Base-by-base conservation (phyloP, 1,139 yeast genomes). In the Lodderomyces parapsilosis region DNA sequence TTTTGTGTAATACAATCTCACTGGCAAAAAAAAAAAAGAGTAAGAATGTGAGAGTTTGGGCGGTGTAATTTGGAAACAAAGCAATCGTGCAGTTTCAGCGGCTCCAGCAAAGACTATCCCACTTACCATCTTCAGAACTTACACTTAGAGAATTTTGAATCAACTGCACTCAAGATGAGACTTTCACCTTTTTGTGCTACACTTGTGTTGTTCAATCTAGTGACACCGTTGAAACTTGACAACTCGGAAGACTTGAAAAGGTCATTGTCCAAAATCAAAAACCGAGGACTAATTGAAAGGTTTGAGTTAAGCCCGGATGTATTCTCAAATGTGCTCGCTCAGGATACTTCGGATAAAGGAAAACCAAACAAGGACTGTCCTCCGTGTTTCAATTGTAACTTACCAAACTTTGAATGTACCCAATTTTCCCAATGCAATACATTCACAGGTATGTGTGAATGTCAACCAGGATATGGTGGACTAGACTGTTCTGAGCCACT, bases 401-500 rank as follows among this genome's bases (percentile, higher is more conserved):
- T 90, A 13, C 96, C 97, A 8, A 86, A 90, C 49, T 90, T 88
- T 57, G 85, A 83, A 50, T 93, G 99, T 63, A 81, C 87, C 44
- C 99, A 93, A 57, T 93, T 84, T 59, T 90, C 96, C 23, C 67
- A 65, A 22, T 93, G 99, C 68, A 88, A 93, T 59, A 78, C 86
- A 36, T 88, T 74, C 62, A 86, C 94, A 2, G 99, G 99, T 1
- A 77, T 83, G 60, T 93, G 99, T 67, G 96, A 87, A 45, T 93
- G 99, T 65, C 80, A 88, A 36, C 83, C 81, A 28, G 99, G 99
- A 0, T 93, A 85, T 65, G 97, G 96, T 4, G 97, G 98, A 7
- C 81, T 82, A 55, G 97, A 93, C 59, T 93, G 99, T 63, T 76
- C 91, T 1, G 78, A 79, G 53, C 96, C 99, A 0, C 74, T 89